Base-by-base conservation (phyloP, 768 basidiomycete genomes). In the Pleurotus djamor region DNA sequence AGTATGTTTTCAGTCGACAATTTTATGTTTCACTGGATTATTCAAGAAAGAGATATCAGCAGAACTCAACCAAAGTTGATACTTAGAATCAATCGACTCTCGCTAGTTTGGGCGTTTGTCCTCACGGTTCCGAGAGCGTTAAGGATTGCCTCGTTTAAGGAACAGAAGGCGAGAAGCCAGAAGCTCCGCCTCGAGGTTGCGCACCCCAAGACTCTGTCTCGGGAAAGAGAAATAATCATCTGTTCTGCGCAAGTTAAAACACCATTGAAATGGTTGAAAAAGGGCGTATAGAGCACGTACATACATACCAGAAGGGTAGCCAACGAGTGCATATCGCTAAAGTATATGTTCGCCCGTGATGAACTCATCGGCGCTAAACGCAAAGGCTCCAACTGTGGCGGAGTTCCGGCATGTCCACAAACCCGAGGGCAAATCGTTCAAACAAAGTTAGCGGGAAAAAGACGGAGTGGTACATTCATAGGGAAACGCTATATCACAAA, bases 101-200 rank as follows among this genome's bases (percentile, higher is more conserved):
- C 21, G 21, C 21, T 28, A 28, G 21, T 3, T 28, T 28, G 21
- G 21, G 21, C 21, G 21, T 28, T 28, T 28, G 21, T 28, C 21
- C 21, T 28, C 21, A 28, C 21, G 21, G 21, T 28, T 10, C 52
- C 52, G 52, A 52, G 52, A 9, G 38, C 35, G n/a, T 14, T n/a
- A 36, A 16, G 32, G 13, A 14, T 10, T 51, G 34, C 52, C 52
- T 52, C 52, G 28, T 52, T 17, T 41, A 37, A 52, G 52, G 52
- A 33, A 52, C 52, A 38, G 52, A 52, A 52, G 52, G 38, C 33
- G 34, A 13, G 52, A 52, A 52, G 52, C 33, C 52, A 13, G 52
- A 52, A 52, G 52, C 16, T 35, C 6, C 5, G 34, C 52, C 52
- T 34, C 52, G 36, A 52, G 52, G 52, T 52, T 28, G 21, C 21